Base-by-base conservation (phyloP, 768 basidiomycete genomes). In the Lactarius sp. region DNA sequence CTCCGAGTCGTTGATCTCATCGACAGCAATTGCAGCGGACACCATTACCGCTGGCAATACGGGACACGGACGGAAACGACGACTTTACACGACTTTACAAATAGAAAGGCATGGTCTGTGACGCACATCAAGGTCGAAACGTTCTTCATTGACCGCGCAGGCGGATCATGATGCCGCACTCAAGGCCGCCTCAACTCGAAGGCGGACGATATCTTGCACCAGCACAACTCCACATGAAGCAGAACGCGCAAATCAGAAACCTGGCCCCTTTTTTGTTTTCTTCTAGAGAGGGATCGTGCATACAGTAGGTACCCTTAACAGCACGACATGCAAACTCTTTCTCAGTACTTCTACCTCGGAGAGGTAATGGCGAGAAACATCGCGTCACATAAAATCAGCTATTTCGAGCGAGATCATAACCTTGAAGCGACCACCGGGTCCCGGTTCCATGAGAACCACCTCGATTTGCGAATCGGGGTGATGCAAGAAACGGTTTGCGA, bases 141-240 rank as follows among this genome's bases (percentile, higher is more conserved):
- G 18, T 42, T 16, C 41, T n/a, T 59, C 14, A 52, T 34, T 27
- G 36, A 59, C 33, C 27, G 16, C 52, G 4, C 62, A 59, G 46
- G 27, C 20, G 39, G 46, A 46, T 34, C 36, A 50, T 27, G 39
- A 27, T 4, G 9, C 20, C 22, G 12, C 22, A 3, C 59, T 60
- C 49, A n/a, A n/a, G n/a, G n/a, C n/a, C n/a, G n/a, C n/a, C n/a
- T n/a, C n/a, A 60, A 49, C 22, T 49, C 12, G 47, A 27, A 20
- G 52, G 63, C 63, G 4, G 63, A 64, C 49, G 59, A 65, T 39
- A 60, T 60, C 46, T 33, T 64, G 34, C 63, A 60, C 2, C 54
- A 54, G 22, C 59, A 60, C 42, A 60, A 56, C 16, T 64, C 60
- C 33, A 49, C 47, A 44, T 60, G 49, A 60, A 49, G 37, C 10